Evolutionary conservation across 768 basidiomycete genomes (phyloP), one percentile per base, ranked within the genome.

Genomic region (Boletus sp.): DNA sequence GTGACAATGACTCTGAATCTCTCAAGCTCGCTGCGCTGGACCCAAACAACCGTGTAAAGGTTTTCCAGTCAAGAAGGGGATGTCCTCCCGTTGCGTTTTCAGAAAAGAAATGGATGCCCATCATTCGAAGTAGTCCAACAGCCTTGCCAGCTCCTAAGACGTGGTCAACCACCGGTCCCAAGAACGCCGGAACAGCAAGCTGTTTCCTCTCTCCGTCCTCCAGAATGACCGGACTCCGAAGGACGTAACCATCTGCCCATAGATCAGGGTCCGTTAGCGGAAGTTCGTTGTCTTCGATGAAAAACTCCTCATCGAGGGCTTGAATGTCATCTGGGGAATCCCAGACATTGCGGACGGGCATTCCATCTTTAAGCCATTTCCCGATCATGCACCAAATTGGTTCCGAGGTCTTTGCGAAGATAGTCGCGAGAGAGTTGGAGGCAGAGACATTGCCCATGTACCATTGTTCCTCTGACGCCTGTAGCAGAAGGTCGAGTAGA

Each of bases 331-430:
- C 61, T 28, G 59, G 50, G 15, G 54, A 41, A 30, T 69, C 63
- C 69, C 55, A 76, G 63, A 56, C 73, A 54, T 45, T 75, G 70
- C 55, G 77, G 10, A 79, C 65, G 5, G 83, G 83, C 84, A 89
- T 89, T 1, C 91, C 91, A 61, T 87, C 79, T 47, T 76, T 79
- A 51, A 93, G 71, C 92, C 91, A 94, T 54, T 75, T 75, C 29
- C 83, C 81, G 3, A 88, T 76, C 84, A 87, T 87, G 7, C 63
- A 65, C 92, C 92, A 94, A 8, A 87, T 73, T 0, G 91, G 89
- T 65, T 88, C 89, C 0, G 82, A 82, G 10, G 80, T 82, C 48
- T 72, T 75, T 9, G 81, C 75, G 62, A 92, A 90, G 5, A 90
- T 78, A 2, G 79, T 72, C 72, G 82, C 81, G 7, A 94, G 76